phyloP scores from a whole-genome alignment of 2,329 filamentous ascomycete genomes.

The Fusarium humuli region DNA sequence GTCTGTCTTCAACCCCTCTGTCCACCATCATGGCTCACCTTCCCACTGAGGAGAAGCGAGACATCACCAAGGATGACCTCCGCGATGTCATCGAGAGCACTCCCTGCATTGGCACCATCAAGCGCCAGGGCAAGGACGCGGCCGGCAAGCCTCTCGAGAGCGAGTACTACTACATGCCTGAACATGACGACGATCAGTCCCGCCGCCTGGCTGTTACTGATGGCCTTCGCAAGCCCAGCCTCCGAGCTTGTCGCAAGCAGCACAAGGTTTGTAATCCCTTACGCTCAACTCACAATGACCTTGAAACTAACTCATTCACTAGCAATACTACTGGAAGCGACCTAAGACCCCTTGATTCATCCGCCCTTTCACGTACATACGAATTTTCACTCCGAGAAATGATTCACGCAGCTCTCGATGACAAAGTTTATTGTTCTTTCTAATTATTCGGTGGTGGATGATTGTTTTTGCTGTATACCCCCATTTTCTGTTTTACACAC shows the following conservation, averaged over 20 bases:
- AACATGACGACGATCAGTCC: conserved; percentile 82
- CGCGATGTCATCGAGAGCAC: conserved; percentile 78
- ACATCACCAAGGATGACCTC: conserved; percentile 72
- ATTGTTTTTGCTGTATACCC: conserved; percentile 44
- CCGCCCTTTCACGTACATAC: conserved; percentile 26
- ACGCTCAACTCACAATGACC: not conserved
- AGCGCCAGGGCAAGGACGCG: conserved; percentile 92
- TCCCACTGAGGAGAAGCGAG: conserved; percentile 72
- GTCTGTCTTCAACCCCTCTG: conserved; percentile 89
- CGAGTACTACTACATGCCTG: conserved; percentile 96
- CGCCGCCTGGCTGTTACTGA: conserved; percentile 86
- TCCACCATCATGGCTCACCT: conserved; percentile 91
- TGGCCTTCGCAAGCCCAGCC: conserved; percentile 86
- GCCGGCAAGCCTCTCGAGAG: conserved; percentile 93
- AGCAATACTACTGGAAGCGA: conserved; percentile 79
- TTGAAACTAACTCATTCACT: conserved; percentile 34
- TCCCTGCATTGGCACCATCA: conserved; percentile 86
- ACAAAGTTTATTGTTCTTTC: conserved; percentile 14
- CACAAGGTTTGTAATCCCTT: conserved; percentile 80
- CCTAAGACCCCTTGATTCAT: conserved; percentile 66
- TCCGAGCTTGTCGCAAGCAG: conserved; percentile 91
- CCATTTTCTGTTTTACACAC: conserved; percentile 19
- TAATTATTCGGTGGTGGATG: conserved; percentile 24
- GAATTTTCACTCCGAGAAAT: conserved; percentile 13
- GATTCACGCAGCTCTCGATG: conserved; percentile 15